Evolutionary conservation across 2,329 filamentous ascomycete species (phyloP).

Genomic region (Xylariales sp.): DNA sequence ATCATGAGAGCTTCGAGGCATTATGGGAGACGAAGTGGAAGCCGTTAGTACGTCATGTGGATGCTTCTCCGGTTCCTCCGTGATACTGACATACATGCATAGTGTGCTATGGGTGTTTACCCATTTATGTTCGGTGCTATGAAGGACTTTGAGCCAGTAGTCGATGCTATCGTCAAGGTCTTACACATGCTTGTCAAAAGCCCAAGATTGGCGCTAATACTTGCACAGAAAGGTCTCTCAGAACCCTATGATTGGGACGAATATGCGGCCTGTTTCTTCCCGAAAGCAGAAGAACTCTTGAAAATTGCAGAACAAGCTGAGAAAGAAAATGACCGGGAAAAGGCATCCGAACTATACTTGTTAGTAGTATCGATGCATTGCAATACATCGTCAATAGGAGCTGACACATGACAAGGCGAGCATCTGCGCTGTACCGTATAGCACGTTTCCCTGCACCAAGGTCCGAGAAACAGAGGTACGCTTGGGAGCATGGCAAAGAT

Average conservation of each 20-base stretch:
- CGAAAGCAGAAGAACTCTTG: constrained; percentile 24
- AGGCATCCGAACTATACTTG: constrained; percentile 28
- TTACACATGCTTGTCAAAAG: neutral
- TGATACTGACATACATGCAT: constrained; percentile 1
- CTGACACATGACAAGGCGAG: constrained; percentile 15
- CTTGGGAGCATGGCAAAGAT: constrained; percentile 25
- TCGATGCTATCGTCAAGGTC: constrained; percentile 21
- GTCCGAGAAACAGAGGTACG: constrained; percentile 22
- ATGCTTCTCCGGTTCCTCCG: neutral
- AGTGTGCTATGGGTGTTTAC: constrained; percentile 29
- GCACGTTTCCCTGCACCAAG: constrained; percentile 29
- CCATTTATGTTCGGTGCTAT: constrained; percentile 30
- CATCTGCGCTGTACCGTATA: constrained; percentile 30
- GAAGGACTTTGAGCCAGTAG: constrained; percentile 28
- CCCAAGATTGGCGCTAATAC: neutral
- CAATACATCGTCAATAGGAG: neutral
- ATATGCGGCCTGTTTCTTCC: constrained; percentile 30
- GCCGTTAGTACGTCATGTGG: constrained; percentile 13
- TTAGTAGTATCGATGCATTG: constrained; percentile 11
- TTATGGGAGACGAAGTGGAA: constrained; percentile 28
- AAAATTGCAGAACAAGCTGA: constrained; percentile 14
- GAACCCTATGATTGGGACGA: constrained; percentile 29
- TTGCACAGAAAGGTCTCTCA: constrained; percentile 14
- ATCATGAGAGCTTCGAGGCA: constrained; percentile 23
- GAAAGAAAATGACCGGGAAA: constrained; percentile 18